Evolutionary conservation across 164 flowering plant species (phyloP).

Genomic region (Platanus orientalis): DNA sequence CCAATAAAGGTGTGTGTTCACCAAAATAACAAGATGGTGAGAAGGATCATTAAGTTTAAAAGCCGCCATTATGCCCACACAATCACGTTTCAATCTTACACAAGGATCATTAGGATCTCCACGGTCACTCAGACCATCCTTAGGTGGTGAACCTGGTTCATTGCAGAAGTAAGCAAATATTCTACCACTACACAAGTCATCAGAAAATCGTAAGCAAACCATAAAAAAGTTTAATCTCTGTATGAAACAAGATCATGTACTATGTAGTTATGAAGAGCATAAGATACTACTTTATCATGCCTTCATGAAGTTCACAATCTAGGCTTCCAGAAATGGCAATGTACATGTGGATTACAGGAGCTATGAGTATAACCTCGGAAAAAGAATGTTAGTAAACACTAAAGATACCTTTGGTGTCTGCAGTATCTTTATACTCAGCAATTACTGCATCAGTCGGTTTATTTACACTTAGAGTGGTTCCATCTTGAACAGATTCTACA

Average conservation of each 20-base stretch:
- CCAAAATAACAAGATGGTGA: constrained; percentile 59
- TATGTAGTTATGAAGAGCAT: background rate
- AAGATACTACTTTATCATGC: background rate
- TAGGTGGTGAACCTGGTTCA: constrained; percentile 25
- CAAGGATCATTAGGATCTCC: constrained; percentile 87
- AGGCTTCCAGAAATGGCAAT: background rate
- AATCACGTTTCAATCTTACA: constrained; percentile 86
- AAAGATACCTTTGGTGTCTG: constrained; percentile 26
- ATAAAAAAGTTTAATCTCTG: background rate
- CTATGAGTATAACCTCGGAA: background rate
- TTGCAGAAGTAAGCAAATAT: constrained; percentile 7
- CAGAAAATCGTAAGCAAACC: background rate
- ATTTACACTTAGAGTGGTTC: constrained; percentile 8
- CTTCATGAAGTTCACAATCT: background rate
- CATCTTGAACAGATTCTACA: constrained; percentile 40
- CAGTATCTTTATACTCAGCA: constrained; percentile 14
- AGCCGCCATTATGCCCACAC: constrained; percentile 90
- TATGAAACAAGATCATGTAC: background rate
- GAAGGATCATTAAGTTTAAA: constrained; percentile 58
- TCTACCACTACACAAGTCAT: background rate
- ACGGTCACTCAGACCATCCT: constrained; percentile 25
- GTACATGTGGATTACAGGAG: background rate
- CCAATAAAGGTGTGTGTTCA: constrained; percentile 96
- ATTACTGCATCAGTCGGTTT: constrained; percentile 12
- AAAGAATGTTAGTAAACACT: background rate